Evolutionary conservation across 306 rosid genomes (phyloP).

Genomic region (Cucurbita argyrosperma): DNA sequence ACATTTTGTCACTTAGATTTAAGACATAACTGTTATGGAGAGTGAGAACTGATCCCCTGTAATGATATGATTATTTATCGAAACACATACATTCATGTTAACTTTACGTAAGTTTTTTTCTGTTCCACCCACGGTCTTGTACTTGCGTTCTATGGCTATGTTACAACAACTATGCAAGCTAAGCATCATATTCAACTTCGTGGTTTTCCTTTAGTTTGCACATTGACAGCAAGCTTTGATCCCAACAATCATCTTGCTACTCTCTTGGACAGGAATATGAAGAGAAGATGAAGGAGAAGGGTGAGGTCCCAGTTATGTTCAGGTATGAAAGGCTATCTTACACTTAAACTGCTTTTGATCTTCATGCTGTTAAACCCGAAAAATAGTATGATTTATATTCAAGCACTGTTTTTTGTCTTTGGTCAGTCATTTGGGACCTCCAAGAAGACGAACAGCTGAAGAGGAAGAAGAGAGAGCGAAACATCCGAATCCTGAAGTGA

Average conservation of each 20-base stretch:
- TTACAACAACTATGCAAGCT: background rate
- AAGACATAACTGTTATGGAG: background rate
- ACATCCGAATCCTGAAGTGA: conserved; percentile 84
- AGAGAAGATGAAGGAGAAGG: conserved; percentile 85
- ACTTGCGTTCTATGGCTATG: background rate
- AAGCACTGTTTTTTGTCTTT: conserved; percentile 19
- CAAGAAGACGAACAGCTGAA: conserved; percentile 70
- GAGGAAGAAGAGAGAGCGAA: conserved; percentile 92
- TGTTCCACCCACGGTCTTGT: background rate
- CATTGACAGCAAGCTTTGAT: background rate
- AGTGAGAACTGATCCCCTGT: background rate
- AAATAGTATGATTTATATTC: conserved; percentile 17
- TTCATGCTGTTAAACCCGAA: background rate
- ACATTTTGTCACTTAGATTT: background rate
- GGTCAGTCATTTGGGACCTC: conserved; percentile 89
- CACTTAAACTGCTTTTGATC: background rate
- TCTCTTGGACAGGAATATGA: conserved; percentile 64
- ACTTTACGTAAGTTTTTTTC: background rate
- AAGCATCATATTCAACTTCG: background rate
- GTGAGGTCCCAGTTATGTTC: conserved; percentile 95
- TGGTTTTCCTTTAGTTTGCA: background rate
- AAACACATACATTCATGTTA: background rate
- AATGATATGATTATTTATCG: background rate
- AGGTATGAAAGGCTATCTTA: conserved; percentile 35
- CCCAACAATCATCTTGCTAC: conserved; percentile 8